Evolutionary conservation across 2,329 filamentous ascomycete species (phyloP).

Genomic region (Juglanconis sp.): DNA sequence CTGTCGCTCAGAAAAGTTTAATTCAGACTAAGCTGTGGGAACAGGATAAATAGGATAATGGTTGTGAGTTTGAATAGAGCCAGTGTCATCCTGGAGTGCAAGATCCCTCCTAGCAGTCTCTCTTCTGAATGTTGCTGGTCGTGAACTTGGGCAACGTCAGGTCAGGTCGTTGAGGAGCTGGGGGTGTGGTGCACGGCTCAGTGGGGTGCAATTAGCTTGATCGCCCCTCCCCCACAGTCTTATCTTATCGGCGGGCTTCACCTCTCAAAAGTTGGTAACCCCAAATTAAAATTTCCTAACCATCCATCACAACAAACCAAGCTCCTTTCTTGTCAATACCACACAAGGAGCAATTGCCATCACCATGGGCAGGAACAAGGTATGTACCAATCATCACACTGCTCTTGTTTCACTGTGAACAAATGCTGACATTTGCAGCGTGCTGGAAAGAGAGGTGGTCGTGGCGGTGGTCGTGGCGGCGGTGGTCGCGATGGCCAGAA

Average conservation of each 20-base stretch:
- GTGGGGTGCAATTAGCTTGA: background rate
- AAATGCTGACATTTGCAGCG: background rate
- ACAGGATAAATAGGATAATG: background rate
- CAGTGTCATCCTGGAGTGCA: background rate
- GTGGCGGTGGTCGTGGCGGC: constrained; percentile 37
- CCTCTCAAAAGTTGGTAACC: background rate
- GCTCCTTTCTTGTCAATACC: background rate
- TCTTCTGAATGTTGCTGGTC: background rate
- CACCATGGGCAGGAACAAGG: background rate
- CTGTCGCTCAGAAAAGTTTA: background rate
- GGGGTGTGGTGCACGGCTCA: background rate
- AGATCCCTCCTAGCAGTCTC: background rate
- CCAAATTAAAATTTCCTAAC: background rate
- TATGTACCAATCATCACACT: background rate
- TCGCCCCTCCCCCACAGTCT: constrained; percentile 3
- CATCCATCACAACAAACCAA: background rate
- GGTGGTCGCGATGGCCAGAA: constrained; percentile 31
- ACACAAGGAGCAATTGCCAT: background rate
- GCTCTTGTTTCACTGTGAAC: background rate
- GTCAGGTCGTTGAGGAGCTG: background rate
- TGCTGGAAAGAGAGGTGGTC: constrained; percentile 19
- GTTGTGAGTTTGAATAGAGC: background rate
- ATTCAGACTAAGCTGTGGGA: background rate
- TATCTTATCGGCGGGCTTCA: constrained; percentile 2
- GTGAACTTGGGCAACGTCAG: background rate